Evolutionary conservation across 2,329 filamentous ascomycete genomes (phyloP), one percentile per base, ranked within the genome.

Genomic region (Trichoderma atrobrunneum): DNA sequence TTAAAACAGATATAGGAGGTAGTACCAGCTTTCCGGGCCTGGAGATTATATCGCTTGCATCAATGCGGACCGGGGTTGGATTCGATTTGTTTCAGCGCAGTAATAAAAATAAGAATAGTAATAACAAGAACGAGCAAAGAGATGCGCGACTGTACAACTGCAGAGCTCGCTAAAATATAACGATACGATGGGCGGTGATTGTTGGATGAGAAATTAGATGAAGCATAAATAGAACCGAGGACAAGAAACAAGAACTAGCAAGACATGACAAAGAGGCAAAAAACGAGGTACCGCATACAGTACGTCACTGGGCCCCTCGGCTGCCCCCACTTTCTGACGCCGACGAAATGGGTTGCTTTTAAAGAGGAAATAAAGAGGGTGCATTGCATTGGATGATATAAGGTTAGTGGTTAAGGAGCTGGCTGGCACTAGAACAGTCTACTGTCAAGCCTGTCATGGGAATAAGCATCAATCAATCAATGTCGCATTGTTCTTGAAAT

Each of bases 271-370:
- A 36, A 18, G 21, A 36, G 32, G 59, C 5, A 36, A 61, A 24
- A n/a, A 34, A 32, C 59, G 36, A 61, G 32, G 62, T 51, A 65
- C 62, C 62, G 36, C 16, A 36, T 18, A 39, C 36, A 54, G 34
- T 68, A 68, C 65, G 65, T 68, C 65, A 68, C 65, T 59, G 8
- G 32, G 14, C 54, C 54, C 51, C 63, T 28, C 43, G 43, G 43
- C 43, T 21, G 43, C 30, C 63, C 48, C 65, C 54, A 59, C 51
- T 39, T 43, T 59, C 34, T 30, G 54, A 60, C 51, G 34, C 32
- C 18, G 32, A 32, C 8, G 65, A 68, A 59, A 59, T 48, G 65
- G 51, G 30, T 11, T 32, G 56, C n/a, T 51, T 21, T 51, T 3
- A 36, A 36, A 36, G 34, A 36, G 34, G 34, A 36, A 36, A 48